A percentile compares a stretch with the other conserved stretches of the same genome.
Evolutionary conservation across 2,329 filamentous ascomycete genomes (phyloP).

Genomic region (Chalara sp.): DNA sequence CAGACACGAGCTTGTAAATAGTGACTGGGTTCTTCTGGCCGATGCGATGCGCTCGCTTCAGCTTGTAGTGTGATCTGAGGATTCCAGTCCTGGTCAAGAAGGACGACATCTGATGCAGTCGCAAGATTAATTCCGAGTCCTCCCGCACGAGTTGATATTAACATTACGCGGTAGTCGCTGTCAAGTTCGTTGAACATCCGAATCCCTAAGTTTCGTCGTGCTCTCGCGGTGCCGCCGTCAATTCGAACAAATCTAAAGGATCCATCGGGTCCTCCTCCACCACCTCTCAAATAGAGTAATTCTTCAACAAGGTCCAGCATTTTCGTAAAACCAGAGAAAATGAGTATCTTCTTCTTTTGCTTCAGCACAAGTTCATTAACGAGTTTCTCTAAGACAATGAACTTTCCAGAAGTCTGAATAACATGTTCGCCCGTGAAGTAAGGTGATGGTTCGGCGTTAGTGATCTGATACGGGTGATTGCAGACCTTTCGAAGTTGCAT

Average conservation of each 20-base stretch:
- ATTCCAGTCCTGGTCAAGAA: conserved; percentile 96
- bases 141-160: conserved; percentile 87
- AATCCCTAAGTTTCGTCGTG: conserved; percentile 89
- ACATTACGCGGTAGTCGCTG: conserved; percentile 78
- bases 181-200: conserved; percentile 85
- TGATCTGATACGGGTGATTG: conserved; percentile 68
- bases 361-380: conserved; percentile 67
- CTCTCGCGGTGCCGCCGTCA: conserved; percentile 69
- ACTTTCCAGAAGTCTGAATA: conserved; percentile 82
- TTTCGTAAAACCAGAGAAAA: conserved; percentile 91
- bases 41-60: conserved; percentile 86
- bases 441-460: conserved; percentile 37
- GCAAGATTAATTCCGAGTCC: conserved; percentile 96
- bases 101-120: conserved; percentile 93
- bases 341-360: conserved; percentile 74
- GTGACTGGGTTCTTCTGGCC: conserved; percentile 93
- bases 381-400: conserved; percentile 75
- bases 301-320: conserved; percentile 90
- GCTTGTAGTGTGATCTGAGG: conserved; percentile 96
- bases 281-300: conserved; percentile 49
- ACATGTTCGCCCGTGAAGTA: conserved; percentile 71
- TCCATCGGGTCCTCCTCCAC: conserved; percentile 48
- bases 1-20: conserved; percentile 89
- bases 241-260: conserved; percentile 67
- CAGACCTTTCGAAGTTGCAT: conserved; percentile 92